Evolutionary conservation across 140 eudicot species (phyloP).

Genomic region (Stevia rebaudiana): DNA sequence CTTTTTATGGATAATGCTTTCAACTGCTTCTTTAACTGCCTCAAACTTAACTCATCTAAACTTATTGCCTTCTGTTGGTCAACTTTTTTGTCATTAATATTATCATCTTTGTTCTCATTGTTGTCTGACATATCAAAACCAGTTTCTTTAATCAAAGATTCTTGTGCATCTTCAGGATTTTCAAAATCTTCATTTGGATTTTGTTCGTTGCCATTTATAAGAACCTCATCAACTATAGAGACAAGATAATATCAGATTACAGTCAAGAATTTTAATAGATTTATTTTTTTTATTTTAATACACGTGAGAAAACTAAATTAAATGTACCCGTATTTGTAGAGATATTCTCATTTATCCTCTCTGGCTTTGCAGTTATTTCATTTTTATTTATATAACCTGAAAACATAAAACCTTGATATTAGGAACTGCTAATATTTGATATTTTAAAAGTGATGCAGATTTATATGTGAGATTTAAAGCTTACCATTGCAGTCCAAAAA

Average conservation of each 20-base stretch:
- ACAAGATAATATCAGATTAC: background rate
- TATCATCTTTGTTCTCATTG: conserved; percentile 15
- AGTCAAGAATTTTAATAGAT: background rate
- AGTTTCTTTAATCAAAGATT: background rate
- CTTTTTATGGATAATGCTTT: conserved; percentile 15
- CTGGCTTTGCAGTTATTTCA: background rate
- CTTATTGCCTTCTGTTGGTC: conserved; percentile 9
- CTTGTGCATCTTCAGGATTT: conserved; percentile 9
- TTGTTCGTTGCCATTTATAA: background rate
- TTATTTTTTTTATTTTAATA: background rate
- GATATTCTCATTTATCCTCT: background rate
- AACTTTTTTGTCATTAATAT: background rate
- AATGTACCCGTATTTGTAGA: conserved; percentile 5
- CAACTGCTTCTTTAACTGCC: conserved; percentile 25
- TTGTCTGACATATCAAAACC: background rate
- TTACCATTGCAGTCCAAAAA: conserved; percentile 9
- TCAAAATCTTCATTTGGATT: background rate
- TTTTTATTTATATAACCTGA: background rate
- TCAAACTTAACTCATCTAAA: background rate
- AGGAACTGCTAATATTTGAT: background rate
- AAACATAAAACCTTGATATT: background rate
- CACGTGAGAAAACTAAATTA: background rate
- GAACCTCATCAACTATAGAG: conserved; percentile 5
- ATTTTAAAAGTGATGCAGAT: background rate
- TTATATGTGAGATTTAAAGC: background rate